Base-by-base conservation (phyloP, 164 flowering plant genomes). In the Echeveria elegans region DNA sequence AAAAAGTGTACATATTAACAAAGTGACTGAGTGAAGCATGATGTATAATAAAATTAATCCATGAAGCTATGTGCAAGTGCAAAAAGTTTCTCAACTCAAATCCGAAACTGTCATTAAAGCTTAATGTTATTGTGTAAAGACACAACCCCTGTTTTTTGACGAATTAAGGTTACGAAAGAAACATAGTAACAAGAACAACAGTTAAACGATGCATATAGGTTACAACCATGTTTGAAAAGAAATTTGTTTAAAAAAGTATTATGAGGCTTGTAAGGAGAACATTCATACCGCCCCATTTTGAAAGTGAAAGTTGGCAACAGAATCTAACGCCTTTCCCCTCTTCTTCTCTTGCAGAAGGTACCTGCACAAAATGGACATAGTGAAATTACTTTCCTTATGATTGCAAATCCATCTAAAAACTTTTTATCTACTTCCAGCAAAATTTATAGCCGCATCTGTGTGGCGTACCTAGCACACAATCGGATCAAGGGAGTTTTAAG, bases 301-400 rank as follows among this genome's bases (percentile, higher is more conserved):
- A 3, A 34, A 34, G 5, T 34, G 3, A 73, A 93, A 93, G 75
- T 93, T 90, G 48, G 91, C 94, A 75, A 93, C 97, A 73, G 94
- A 78, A 72, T 93, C 97, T 61, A 93, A 78, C 71, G 97, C 94
- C 73, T 87, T 93, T 30, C 96, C 97, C 76, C 98, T 79, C 82
- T 90, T 90, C 75, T 90, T 93, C 81, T 93, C 98, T 78, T 81
- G 81, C 68, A 85, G 72, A 78, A 93, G 97, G 79, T 88, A 90
- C 88, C 97, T 93, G 16, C n/a, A 23, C 30, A 26, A 40, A 29
- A 66, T 14, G 11, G 23, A 24, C 12, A 56, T 19, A n/a, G n/a
- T n/a, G n/a, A n/a, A n/a, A n/a, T n/a, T n/a, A n/a, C n/a, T n/a
- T n/a, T n/a, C n/a, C n/a, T n/a, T n/a, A n/a, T n/a, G n/a, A n/a